These are phyloP conservation scores for Saccharomyces mikatae DNA, from an alignment of 805 yeast species.

Conservation along the genomic window DNA sequence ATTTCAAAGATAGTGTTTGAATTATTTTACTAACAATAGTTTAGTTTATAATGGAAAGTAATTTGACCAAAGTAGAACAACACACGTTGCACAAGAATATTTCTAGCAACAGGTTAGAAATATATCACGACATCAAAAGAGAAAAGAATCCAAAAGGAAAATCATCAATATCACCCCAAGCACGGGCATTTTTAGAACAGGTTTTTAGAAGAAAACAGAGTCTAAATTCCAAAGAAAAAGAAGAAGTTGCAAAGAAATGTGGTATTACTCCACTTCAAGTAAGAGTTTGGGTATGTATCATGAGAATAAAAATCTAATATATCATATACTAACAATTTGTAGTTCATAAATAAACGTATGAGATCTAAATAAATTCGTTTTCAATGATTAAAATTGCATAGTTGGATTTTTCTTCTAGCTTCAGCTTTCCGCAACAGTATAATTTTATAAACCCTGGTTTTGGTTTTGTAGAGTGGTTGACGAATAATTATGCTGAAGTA, in stretches of 20 bases:
- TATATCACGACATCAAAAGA: neutral
- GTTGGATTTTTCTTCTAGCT: neutral
- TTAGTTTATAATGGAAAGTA: neutral
- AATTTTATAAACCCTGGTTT: neutral
- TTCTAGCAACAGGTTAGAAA: neutral
- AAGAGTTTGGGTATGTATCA: constrained; percentile 19
- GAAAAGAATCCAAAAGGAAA: neutral
- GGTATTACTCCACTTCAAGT: constrained; percentile 19
- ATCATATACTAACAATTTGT: neutral
- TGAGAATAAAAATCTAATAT: neutral
- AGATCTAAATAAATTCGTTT: neutral
- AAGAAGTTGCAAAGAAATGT: constrained; percentile 16
- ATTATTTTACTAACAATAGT: neutral
- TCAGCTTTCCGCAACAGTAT: neutral
- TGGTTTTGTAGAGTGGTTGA: neutral
- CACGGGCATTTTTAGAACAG: constrained; percentile 12
- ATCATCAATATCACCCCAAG: constrained; percentile 1
- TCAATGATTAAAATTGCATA: neutral
- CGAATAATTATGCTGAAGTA: neutral
- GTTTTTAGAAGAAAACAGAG: constrained; percentile 15
- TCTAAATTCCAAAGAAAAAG: constrained; percentile 18
- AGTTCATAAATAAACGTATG: neutral
- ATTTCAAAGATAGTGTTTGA: neutral
- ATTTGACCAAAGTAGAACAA: neutral
- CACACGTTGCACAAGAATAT: neutral